Evolutionary conservation across 2,329 filamentous ascomycete species (phyloP), one percentile per base, ranked within the genome.

Genomic region (Sarocladium strictum): DNA sequence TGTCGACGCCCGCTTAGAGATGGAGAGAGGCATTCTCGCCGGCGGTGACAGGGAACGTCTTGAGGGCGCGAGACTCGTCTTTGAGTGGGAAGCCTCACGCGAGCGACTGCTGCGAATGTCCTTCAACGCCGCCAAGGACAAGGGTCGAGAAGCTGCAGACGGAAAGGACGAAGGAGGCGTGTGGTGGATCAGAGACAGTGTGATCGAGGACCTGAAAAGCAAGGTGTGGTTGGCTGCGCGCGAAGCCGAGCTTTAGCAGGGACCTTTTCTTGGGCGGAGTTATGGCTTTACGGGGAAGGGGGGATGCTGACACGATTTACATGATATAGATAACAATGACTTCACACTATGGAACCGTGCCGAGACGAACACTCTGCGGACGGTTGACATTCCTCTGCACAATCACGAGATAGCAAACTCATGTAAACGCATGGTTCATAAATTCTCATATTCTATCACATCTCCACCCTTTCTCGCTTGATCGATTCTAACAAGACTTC

Each of bases 1-100:
- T 0, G 83, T 95, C 1, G 92, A 96, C 65, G 82, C 84, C 29
- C 76, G 86, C 37, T 71, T 96, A 24, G 80, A 86, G 56, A 75
- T 96, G 49, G 81, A 80, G 60, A 65, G 65, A 51, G 72, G 73
- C 21, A 75, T 76, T 32, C 55, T 75, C 49, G 69, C 73, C 3
- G 69, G 68, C 2, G 71, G 65, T 1, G 73, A 74, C 59, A 64
- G 70, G 29, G 72, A 73, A 59, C 55, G 64, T 1, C 40, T 56
- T 6, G 54, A 56, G 24, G 53, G 52, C 40, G 55, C 49, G 23
- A 52, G 50, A 47, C 59, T 81, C 49, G 62, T 84, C 19, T 83
- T 84, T 58, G 79, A 79, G 63, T 84, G 81, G 81, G 74, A 71
- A 1, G 74, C 77, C 45, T 69, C 71, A 56, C 73, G 79, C 26